Base-by-base conservation (phyloP, 1,139 yeast species). In the Kurtzmaniella natalensis region DNA sequence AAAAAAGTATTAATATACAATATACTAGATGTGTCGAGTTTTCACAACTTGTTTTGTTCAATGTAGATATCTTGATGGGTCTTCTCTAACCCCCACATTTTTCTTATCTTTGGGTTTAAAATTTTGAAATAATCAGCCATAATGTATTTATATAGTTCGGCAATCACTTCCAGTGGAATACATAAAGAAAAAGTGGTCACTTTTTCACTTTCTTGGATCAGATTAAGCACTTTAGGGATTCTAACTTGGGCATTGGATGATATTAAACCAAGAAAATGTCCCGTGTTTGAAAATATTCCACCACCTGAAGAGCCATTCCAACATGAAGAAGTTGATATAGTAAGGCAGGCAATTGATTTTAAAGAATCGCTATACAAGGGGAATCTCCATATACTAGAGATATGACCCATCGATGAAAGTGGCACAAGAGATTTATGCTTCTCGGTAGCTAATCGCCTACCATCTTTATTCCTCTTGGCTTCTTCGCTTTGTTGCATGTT, bases 291-390 rank as follows among this genome's bases (percentile, higher is more conserved):
- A 36, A 76, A 64, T 3, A 80, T 50, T 0, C 81, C 86, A 0
- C 89, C 89, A 0, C 89, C 89, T 1, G 84, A 77, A 2, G 87
- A 79, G 0, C 89, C 89, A 46, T 81, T 80, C 86, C 87, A 81
- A 53, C 87, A 81, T 8, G 78, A 68, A 0, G 85, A 71, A 0
- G 84, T 71, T 0, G 78, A 62, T 0, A 79, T 57, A 1, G 78
- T 44, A 55, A 81, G 51, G 0, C 70, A 59, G 1, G 61, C 56
- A 3, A 44, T 34, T 6, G 26, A 14, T n/a, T 35, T 29, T 3
- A 33, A 26, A 5, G 35, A 23, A 24, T 38, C 29, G n/a, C 26
- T 28, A 26, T 35, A 31, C 2, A 47, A 32, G 2, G 49, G 49
- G 18, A 52, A 34, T 3, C 32, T 20, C 18, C 50, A 40, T 5